phyloP scores from a whole-genome alignment of 2,329 filamentous ascomycete genomes.

The Monilinia polystroma region DNA sequence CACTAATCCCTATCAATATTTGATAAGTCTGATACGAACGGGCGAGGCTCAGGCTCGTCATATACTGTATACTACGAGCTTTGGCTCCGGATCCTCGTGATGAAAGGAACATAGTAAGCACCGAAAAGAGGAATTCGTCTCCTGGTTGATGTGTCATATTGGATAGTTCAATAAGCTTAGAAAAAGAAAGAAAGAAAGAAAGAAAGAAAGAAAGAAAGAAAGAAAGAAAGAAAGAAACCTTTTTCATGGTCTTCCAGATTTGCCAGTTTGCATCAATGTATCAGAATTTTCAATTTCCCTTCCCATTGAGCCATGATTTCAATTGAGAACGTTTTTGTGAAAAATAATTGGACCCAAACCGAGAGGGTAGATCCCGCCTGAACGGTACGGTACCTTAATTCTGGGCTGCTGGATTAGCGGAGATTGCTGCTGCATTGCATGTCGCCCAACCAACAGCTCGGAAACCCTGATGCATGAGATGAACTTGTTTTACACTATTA shows the following conservation, averaged over 20 bases:
- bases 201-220: too few relatives aligned
- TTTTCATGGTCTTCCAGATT: background rate
- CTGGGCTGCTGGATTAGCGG: conserved; percentile 6
- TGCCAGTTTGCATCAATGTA: conserved; percentile 12
- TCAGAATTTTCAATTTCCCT: background rate
- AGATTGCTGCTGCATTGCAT: conserved; percentile 23
- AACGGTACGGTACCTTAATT: conserved; percentile 19
- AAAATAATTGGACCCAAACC: conserved; percentile 12
- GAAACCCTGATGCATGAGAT: conserved; percentile 19
- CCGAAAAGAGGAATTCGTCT: background rate
- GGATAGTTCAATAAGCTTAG: background rate
- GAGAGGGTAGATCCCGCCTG: conserved; percentile 16
- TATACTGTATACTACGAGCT: background rate
- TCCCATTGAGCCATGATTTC: background rate
- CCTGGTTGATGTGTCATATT: conserved; percentile 12
- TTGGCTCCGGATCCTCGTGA: background rate
- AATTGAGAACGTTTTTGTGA: conserved; percentile 14
- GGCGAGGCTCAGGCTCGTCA: conserved; percentile 19
- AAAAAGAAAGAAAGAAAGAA: background rate
- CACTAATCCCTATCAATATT: conserved; percentile 16
- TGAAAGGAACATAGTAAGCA: background rate
- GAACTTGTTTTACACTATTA: conserved; percentile 10
- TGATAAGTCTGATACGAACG: conserved; percentile 20
- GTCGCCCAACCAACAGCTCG: conserved; percentile 18
- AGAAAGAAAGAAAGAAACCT: background rate